Evolutionary conservation across 2,329 filamentous ascomycete genomes (phyloP), one percentile per base, ranked within the genome.

Genomic region (Venturia oleaginea): DNA sequence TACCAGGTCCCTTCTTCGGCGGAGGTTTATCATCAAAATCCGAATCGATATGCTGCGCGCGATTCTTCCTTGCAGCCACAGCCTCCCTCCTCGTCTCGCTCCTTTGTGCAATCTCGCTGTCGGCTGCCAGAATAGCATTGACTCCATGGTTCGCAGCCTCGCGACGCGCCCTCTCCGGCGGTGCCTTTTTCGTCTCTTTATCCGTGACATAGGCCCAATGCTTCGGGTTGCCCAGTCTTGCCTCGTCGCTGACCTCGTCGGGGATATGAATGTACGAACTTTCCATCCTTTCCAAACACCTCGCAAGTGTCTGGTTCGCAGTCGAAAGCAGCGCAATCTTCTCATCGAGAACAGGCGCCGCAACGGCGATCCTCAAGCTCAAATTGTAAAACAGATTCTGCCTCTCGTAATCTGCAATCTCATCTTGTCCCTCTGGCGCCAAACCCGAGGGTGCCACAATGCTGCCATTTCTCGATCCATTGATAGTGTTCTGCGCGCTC

Each of bases 251-350:
- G 72, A 99, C 91, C 75, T 99, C 94, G 66, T 83, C 81, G 68
- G 95, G 89, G 65, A 97, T 85, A 76, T 92, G 87, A 24, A 91
- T 88, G 82, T 90, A 96, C 38, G 95, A 88, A 69, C 90, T 88
- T 73, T 96, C 90, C 72, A 97, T 86, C 62, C 95, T 90, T 66
- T 84, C 80, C 42, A 97, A 82, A 72, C 97, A 92, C 72, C 90
- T 90, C 68, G 91, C 86, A 15, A 97, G 84, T 57, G 92, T 91
- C 69, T 96, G 90, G 71, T 93, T 94, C 64, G 94, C 93, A 19
- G 93, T 95, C 43, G 90, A 89, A 65, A 97, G 89, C 69, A 99
- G 94, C 70, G 97, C 92, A 69, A 97, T 96, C 78, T 99, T 99
- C 77, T 99, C 94, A 72, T 99, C 94, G 43, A 97, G 83, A 1